These are phyloP conservation scores for Darksidea phi DNA, from an alignment of 495 filamentous ascomycete genomes.

Conservation along the genomic window DNA sequence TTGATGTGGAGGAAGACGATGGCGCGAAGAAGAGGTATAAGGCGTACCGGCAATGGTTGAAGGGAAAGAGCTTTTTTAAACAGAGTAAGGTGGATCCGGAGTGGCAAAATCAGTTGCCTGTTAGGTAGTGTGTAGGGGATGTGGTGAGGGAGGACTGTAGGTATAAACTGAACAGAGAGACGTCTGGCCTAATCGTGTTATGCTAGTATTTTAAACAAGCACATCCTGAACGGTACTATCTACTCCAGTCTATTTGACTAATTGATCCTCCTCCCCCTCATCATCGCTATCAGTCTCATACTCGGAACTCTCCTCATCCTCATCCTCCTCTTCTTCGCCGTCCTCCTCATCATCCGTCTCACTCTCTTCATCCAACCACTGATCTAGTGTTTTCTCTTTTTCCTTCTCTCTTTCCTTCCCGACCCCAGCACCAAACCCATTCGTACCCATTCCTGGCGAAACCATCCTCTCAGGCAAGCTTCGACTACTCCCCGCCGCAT, in stretches of 20 bases:
- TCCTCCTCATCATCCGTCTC: constrained; percentile 49
- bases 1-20: constrained; percentile 86
- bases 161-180: too few relatives aligned
- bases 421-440: constrained; percentile 25
- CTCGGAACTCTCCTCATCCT: constrained; percentile 50
- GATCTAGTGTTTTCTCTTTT: constrained; percentile 73
- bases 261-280: constrained; percentile 48
- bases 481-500: constrained; percentile 38
- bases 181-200: too few relatives aligned
- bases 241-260: constrained; percentile 40
- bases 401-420: constrained; percentile 29
- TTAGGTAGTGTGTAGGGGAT: neutral
- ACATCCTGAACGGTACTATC: too few relatives aligned
- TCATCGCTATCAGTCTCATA: constrained; percentile 45
- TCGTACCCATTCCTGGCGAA: constrained; percentile 25
- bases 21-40: constrained; percentile 88
- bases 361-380: constrained; percentile 78
- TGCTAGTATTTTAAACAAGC: too few relatives aligned
- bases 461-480: neutral
- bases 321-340: constrained; percentile 45
- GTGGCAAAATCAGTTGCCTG: constrained; percentile 29
- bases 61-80: constrained; percentile 91
- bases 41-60: constrained; percentile 89
- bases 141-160: too few relatives aligned
- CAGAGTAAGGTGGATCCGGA: constrained; percentile 58